Conservation (phyloP, 2,329 filamentous ascomycete genomes). For the Calycina marina region DNA sequence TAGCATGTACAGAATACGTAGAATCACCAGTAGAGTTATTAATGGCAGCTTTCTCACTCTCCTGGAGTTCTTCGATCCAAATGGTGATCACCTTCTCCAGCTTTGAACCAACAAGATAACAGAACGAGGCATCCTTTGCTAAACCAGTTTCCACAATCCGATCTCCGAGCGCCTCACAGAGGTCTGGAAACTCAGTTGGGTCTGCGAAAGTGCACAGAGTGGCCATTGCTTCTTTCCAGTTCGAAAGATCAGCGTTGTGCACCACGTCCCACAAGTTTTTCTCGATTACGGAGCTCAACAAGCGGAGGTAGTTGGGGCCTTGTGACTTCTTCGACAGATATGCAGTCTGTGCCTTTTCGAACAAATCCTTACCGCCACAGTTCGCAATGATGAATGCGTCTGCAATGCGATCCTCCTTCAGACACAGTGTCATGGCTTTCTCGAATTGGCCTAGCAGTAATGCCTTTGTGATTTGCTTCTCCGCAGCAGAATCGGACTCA, state of each 20-base stretch:
- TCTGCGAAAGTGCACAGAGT: constrained; percentile 91
- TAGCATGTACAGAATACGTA: constrained; percentile 82
- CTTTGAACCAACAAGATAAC: constrained; percentile 89
- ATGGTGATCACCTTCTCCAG: constrained; percentile 93
- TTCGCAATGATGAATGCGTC: constrained; percentile 98
- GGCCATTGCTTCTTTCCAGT: constrained; percentile 97
- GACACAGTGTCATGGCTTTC: constrained; percentile 73
- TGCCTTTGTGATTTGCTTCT: constrained; percentile 75
- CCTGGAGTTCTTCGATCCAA: constrained; percentile 81
- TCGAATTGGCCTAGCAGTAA: constrained; percentile 85
- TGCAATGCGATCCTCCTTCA: constrained; percentile 79
- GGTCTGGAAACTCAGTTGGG: constrained; percentile 78
- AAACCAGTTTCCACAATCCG: constrained; percentile 65
- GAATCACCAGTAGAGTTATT: constrained; percentile 58
- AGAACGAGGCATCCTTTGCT: constrained; percentile 88
- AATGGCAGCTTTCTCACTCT: constrained; percentile 63
- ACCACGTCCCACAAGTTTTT: constrained; percentile 98
- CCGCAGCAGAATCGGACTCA: constrained; percentile 68
- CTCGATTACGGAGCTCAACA: constrained; percentile 80
- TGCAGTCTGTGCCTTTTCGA: constrained; percentile 83
- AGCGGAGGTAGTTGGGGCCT: constrained; percentile 79
- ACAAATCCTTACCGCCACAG: constrained; percentile 81
- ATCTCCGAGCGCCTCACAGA: constrained; percentile 90
- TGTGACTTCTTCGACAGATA: constrained; percentile 76
- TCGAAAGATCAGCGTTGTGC: constrained; percentile 80